Evolutionary conservation across 2,329 filamentous ascomycete species (phyloP).

Genomic region (Hypomyces perniciosus): DNA sequence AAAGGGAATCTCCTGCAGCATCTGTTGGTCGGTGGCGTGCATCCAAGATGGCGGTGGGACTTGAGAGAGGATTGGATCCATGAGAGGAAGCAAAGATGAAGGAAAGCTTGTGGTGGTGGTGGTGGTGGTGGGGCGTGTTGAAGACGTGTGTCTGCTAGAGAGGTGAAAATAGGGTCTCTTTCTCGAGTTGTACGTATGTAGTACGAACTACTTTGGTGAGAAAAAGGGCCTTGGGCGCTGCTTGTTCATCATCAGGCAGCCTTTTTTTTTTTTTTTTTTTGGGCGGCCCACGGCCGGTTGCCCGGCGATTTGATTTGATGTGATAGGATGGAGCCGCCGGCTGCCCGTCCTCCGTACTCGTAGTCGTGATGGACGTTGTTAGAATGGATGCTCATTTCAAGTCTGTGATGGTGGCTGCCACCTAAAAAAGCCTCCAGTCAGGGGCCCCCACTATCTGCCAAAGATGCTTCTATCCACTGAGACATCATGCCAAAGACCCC

Average conservation of each 20-base stretch:
- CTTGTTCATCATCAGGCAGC: too few relatives aligned
- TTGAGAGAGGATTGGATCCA: background rate
- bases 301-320: too few relatives aligned
- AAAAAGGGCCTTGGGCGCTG: too few relatives aligned
- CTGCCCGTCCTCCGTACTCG: constrained; percentile 5
- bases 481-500: background rate
- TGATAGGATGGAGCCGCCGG: background rate
- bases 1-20: background rate
- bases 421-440: background rate
- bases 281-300: too few relatives aligned
- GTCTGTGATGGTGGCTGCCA: background rate
- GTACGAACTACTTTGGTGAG: too few relatives aligned
- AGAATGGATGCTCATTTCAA: background rate
- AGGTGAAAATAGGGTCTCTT: background rate
- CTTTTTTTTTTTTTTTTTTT: too few relatives aligned
- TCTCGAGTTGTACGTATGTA: too few relatives aligned
- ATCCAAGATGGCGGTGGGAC: constrained; percentile 3
- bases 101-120: background rate
- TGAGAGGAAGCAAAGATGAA: background rate
- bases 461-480: background rate
- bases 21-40: background rate
- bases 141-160: constrained; percentile 4
- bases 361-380: constrained; percentile 3
- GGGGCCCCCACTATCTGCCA: background rate
- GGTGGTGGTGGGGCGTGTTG: constrained; percentile 6